A percentile compares a stretch with the other conserved stretches of the same genome.
These are phyloP conservation scores for Lactarius pseudohatsudake DNA, from an alignment of 768 basidiomycete species.

Conservation along the genomic window DNA sequence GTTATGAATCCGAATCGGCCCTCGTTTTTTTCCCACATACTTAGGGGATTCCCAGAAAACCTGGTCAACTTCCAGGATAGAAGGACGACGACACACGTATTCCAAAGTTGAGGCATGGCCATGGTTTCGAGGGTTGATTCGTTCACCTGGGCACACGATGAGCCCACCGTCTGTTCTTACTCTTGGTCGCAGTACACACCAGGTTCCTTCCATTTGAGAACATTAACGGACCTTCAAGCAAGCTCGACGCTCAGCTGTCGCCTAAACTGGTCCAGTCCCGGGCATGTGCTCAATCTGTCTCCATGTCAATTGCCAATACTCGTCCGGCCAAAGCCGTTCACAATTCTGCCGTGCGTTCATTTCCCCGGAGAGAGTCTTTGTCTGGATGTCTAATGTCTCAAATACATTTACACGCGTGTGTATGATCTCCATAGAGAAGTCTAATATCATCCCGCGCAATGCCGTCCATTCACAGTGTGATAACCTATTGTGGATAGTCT, in stretches of 20 bases:
- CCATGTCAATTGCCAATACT: conserved; percentile 30
- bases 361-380: conserved; percentile 34
- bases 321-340: conserved; percentile 43
- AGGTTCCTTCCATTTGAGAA: background rate
- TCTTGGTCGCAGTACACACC: background rate
- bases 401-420: conserved; percentile 1
- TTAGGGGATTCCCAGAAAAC: background rate
- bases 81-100: background rate
- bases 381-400: conserved; percentile 47
- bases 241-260: conserved; percentile 17
- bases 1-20: background rate
- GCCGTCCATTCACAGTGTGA: conserved; percentile 26
- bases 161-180: background rate
- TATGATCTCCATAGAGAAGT: background rate
- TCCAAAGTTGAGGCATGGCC: background rate
- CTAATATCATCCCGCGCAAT: conserved; percentile 14
- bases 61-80: background rate
- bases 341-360: conserved; percentile 52
- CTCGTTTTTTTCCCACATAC: background rate
- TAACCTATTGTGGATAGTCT: background rate
- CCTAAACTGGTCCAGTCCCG: conserved; percentile 25
- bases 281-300: conserved; percentile 32
- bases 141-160: background rate
- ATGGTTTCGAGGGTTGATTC: background rate
- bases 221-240: background rate